phyloP scores from a whole-genome alignment of 805 yeast genomes.

The Lachancea waltii region DNA sequence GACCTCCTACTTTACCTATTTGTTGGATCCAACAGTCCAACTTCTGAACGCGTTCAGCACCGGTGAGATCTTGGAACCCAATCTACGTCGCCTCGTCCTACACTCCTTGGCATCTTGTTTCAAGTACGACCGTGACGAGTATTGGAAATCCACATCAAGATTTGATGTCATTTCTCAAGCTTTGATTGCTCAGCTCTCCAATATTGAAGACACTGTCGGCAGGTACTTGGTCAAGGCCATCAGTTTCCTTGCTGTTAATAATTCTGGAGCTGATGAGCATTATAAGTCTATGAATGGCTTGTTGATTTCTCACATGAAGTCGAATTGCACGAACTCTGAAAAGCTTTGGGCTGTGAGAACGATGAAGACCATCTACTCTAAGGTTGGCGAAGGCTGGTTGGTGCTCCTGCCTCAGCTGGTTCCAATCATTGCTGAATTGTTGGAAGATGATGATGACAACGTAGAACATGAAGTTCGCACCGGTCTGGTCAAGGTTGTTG shows the following conservation, averaged over 20 bases:
- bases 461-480: slow-evolving; percentile 88
- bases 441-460: slow-evolving; percentile 92
- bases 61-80: slow-evolving; percentile 40
- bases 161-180: slow-evolving; percentile 64
- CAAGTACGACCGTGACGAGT: slow-evolving; percentile 86
- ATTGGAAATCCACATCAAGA: slow-evolving; percentile 86
- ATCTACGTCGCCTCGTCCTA: slow-evolving; percentile 65
- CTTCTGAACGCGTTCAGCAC: slow-evolving; percentile 46
- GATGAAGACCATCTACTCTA: slow-evolving; percentile 70
- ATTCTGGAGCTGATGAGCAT: slow-evolving; percentile 62
- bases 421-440: slow-evolving; percentile 88
- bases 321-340: slow-evolving; percentile 48
- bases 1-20: slow-evolving; percentile 80
- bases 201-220: slow-evolving; percentile 69
- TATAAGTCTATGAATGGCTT: slow-evolving; percentile 66
- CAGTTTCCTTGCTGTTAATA: slow-evolving; percentile 64
- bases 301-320: slow-evolving; percentile 61
- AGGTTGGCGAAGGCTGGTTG: slow-evolving; percentile 94
- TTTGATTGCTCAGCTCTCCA: slow-evolving; percentile 57
- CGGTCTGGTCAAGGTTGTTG: slow-evolving; percentile 86
- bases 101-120: slow-evolving; percentile 74
- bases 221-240: slow-evolving; percentile 75
- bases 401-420: slow-evolving; percentile 86
- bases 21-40: slow-evolving; percentile 63
- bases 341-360: slow-evolving; percentile 77